Evolutionary conservation across 306 rosid species (phyloP).

Genomic region (Medicago ruthenica): DNA sequence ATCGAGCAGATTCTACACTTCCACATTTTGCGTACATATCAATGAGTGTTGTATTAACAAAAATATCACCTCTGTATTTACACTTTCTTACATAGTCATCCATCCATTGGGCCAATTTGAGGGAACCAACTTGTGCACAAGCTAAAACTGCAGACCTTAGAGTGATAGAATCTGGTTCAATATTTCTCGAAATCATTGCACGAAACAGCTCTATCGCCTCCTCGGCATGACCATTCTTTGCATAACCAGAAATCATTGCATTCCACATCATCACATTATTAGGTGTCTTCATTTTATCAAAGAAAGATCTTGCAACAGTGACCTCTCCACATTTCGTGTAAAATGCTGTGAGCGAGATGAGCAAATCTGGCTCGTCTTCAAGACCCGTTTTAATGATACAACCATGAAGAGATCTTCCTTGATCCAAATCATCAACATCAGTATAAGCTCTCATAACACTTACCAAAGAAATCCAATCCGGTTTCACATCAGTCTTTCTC

Average conservation of each 20-base stretch:
- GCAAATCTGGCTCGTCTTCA: constrained; percentile 71
- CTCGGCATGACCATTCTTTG: constrained; percentile 72
- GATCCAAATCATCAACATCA: constrained; percentile 67
- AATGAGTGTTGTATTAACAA: constrained; percentile 64
- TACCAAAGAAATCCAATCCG: constrained; percentile 68
- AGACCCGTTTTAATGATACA: constrained; percentile 68
- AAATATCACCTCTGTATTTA: constrained; percentile 46
- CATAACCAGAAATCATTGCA: constrained; percentile 81
- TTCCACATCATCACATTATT: constrained; percentile 67
- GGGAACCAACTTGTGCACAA: constrained; percentile 67
- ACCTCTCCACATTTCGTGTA: constrained; percentile 74
- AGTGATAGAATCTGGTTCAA: constrained; percentile 55
- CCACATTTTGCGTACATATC: constrained; percentile 90
- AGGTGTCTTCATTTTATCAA: constrained; percentile 55
- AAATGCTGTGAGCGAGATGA: constrained; percentile 57
- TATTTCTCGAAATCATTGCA: constrained; percentile 54
- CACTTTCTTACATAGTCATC: constrained; percentile 48
- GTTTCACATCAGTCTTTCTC: constrained; percentile 53
- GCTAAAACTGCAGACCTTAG: constrained; percentile 63
- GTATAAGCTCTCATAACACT: constrained; percentile 66
- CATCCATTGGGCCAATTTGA: constrained; percentile 65
- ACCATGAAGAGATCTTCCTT: constrained; percentile 67
- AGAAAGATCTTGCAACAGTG: constrained; percentile 64
- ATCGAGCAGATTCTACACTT: constrained; percentile 61
- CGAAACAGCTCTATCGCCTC: constrained; percentile 65